Evolutionary conservation across 1,284 basidiomycete species (phyloP).

Genomic region (Microbotryum violaceum): DNA sequence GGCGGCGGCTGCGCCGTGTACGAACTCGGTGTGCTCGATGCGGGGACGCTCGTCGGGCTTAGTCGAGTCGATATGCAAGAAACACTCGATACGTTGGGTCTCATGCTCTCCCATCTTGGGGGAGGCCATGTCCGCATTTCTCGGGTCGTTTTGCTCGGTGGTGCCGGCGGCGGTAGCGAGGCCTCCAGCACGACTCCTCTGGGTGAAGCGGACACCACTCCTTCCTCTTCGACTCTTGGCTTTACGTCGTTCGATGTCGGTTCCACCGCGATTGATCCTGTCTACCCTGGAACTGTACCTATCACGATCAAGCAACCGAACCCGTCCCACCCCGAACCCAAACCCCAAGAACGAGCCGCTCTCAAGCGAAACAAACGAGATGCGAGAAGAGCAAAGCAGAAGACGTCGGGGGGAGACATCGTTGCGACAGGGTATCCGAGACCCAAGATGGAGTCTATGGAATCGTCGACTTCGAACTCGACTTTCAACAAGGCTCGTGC

Average conservation of each 20-base stretch:
- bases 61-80: constrained; percentile 64
- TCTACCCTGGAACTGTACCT: no score
- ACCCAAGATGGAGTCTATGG: no score
- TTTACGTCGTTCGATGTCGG: background rate
- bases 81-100: constrained; percentile 71
- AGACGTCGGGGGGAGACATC: no score
- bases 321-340: constrained; percentile 4
- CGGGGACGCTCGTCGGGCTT: constrained; percentile 75
- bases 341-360: constrained; percentile 13
- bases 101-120: constrained; percentile 86
- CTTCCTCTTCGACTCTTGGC: no score
- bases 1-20: constrained; percentile 80
- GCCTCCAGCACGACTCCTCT: background rate
- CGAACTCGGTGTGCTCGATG: constrained; percentile 78
- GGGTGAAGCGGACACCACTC: background rate
- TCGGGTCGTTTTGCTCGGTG: constrained; percentile 22
- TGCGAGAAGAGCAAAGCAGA: background rate
- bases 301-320: background rate
- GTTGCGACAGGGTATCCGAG: no score
- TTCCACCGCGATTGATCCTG: background rate
- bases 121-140: constrained; percentile 39
- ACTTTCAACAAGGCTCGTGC: no score
- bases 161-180: background rate
- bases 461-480: no score
- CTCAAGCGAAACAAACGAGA: constrained; percentile 26